These are phyloP conservation scores for Fusarium clavum DNA, from an alignment of 2,329 filamentous ascomycete species.

Conservation along the genomic window DNA sequence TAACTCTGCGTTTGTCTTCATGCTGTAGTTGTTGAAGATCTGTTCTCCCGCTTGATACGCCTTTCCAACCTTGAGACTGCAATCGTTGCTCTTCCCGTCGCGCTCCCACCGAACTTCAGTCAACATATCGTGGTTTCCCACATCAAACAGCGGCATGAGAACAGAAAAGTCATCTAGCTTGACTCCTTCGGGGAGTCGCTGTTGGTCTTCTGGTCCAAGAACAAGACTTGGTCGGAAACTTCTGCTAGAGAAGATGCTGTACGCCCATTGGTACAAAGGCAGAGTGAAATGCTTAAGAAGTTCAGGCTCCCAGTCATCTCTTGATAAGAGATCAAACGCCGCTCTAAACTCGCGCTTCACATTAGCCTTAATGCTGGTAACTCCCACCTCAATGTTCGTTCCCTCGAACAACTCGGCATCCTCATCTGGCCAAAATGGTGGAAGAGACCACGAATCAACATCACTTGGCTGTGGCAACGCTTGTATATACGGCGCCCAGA, in stretches of 20 bases:
- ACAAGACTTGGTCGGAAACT: conserved; percentile 73
- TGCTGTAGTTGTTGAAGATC: conserved; percentile 78
- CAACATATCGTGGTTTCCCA: conserved; percentile 76
- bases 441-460: conserved; percentile 63
- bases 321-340: conserved; percentile 54
- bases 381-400: conserved; percentile 63
- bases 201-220: conserved; percentile 52
- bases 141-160: conserved; percentile 76
- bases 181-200: conserved; percentile 47
- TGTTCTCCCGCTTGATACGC: conserved; percentile 64
- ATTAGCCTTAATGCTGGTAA: conserved; percentile 60
- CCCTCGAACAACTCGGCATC: conserved; percentile 69
- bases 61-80: conserved; percentile 57
- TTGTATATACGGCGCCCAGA: conserved; percentile 76
- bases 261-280: conserved; percentile 72
- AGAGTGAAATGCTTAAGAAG: conserved; percentile 55
- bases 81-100: conserved; percentile 53
- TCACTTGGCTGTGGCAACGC: conserved; percentile 72
- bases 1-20: conserved; percentile 79
- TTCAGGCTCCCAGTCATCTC: conserved; percentile 41
- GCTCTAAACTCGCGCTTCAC: conserved; percentile 60
- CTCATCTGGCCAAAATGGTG: conserved; percentile 71
- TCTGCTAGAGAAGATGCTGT: conserved; percentile 72
- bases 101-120: conserved; percentile 70
- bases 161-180: conserved; percentile 71